These are phyloP conservation scores for Dalbergia cochinchinensis DNA, from an alignment of 306 rosid genomes.

Conservation along the genomic window DNA sequence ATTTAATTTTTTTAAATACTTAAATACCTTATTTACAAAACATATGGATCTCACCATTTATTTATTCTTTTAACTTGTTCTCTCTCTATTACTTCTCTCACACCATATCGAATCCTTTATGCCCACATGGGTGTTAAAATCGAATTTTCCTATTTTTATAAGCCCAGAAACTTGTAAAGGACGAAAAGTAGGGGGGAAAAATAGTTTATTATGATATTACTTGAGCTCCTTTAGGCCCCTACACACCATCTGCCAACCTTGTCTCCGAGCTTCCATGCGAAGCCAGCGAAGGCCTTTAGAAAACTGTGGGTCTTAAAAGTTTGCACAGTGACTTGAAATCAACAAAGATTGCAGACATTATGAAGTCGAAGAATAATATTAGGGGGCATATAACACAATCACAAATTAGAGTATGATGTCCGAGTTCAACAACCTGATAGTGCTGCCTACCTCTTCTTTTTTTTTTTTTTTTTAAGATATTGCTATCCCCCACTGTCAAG, in stretches of 20 bases:
- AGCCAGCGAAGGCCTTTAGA: conserved; percentile 51
- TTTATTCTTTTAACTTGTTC: too few relatives aligned
- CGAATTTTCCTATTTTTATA: too few relatives aligned
- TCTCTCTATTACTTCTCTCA: too few relatives aligned
- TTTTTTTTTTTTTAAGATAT: not conserved
- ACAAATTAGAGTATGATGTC: not conserved
- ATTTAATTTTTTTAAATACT: too few relatives aligned
- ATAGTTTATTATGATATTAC: not conserved
- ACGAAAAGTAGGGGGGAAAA: not conserved
- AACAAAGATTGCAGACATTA: not conserved
- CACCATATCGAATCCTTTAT: too few relatives aligned
- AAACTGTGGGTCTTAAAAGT: not conserved
- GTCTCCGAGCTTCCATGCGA: conserved; percentile 64
- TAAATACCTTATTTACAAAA: too few relatives aligned
- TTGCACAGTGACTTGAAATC: not conserved
- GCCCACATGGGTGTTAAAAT: too few relatives aligned
- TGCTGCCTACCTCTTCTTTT: too few relatives aligned
- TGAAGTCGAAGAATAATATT: not conserved
- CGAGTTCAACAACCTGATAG: too few relatives aligned
- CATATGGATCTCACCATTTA: too few relatives aligned
- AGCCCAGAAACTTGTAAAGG: conserved; percentile 3
- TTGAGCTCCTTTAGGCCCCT: conserved; percentile 54
- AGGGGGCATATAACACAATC: not conserved
- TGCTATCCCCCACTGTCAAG: not conserved
- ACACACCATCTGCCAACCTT: conserved; percentile 63